Percentiles rank a stretch among this genome's conserved stretches.
phyloP scores from a whole-genome alignment of 306 rosid genomes.

The Vachellia pachyceras region DNA sequence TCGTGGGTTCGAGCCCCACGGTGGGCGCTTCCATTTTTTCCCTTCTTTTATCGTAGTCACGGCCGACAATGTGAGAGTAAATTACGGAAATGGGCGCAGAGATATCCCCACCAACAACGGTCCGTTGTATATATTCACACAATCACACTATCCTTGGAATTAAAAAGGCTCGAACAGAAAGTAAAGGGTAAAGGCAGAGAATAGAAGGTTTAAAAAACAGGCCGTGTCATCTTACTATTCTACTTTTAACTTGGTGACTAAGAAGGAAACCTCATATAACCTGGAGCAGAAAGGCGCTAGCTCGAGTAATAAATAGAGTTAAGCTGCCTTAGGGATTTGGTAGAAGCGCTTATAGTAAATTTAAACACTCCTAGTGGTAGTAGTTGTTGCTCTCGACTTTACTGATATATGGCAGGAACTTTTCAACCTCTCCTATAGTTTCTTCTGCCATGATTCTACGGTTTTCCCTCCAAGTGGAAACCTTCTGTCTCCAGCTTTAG shows the following conservation, averaged over 20 bases:
- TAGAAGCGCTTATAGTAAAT: constrained; percentile 30
- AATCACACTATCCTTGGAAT: neutral
- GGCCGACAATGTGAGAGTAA: neutral
- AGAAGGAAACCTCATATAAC: constrained; percentile 22
- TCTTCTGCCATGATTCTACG: neutral
- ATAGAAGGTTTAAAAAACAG: neutral
- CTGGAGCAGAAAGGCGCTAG: constrained; percentile 23
- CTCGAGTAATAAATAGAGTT: neutral
- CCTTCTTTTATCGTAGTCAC: neutral
- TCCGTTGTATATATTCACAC: neutral
- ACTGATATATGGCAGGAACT: constrained; percentile 21
- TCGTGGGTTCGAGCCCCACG: constrained; percentile 35
- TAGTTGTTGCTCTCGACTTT: constrained; percentile 41
- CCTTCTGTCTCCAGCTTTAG: constrained; percentile 14
- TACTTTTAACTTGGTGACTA: constrained; percentile 5
- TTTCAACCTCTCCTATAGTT: constrained; percentile 42
- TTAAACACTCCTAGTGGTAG: constrained; percentile 44
- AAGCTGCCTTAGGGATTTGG: constrained; percentile 39
- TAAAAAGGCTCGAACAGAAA: neutral
- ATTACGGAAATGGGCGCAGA: neutral
- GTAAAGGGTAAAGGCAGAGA: neutral
- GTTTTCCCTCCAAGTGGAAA: neutral
- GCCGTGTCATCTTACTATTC: neutral
- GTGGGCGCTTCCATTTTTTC: neutral
- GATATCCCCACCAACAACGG: no score